phyloP scores from a whole-genome alignment of 2,329 filamentous ascomycete species.

The Scytalidium lignicola region DNA sequence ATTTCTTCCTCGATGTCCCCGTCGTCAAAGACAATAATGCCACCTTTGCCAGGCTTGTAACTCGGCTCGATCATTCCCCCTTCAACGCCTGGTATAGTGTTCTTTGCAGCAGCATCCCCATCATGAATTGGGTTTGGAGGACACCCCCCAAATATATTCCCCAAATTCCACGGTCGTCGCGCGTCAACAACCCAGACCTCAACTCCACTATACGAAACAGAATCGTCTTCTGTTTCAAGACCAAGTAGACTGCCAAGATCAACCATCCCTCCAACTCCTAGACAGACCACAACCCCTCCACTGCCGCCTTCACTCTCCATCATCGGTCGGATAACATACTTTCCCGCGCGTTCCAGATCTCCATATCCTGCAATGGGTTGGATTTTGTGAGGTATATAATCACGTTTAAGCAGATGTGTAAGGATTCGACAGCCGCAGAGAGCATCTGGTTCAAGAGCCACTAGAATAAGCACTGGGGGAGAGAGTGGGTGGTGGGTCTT shows the following conservation, averaged over 20 bases:
- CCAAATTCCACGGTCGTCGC: conserved; percentile 88
- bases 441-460: conserved; percentile 90
- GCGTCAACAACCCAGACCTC: conserved; percentile 95
- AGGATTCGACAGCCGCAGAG: conserved; percentile 94
- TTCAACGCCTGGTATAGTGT: conserved; percentile 57
- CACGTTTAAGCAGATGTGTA: conserved; percentile 87
- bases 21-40: conserved; percentile 92
- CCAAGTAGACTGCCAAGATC: conserved; percentile 79
- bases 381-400: conserved; percentile 97
- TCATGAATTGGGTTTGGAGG: conserved; percentile 41
- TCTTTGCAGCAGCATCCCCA: conserved; percentile 35
- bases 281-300: conserved; percentile 84
- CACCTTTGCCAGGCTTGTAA: conserved; percentile 76
- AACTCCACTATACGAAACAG: conserved; percentile 69
- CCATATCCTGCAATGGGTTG: conserved; percentile 90
- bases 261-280: conserved; percentile 88
- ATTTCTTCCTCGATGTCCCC: conserved; percentile 89
- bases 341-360: conserved; percentile 76
- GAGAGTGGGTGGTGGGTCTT: conserved; percentile 83
- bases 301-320: conserved; percentile 77
- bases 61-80: conserved; percentile 65
- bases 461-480: conserved; percentile 84
- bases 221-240: conserved; percentile 62
- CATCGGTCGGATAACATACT: conserved; percentile 78
- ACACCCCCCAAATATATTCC: conserved; percentile 83